Conservation (phyloP, 495 filamentous ascomycete species). For the Trichocladium antarcticum region DNA sequence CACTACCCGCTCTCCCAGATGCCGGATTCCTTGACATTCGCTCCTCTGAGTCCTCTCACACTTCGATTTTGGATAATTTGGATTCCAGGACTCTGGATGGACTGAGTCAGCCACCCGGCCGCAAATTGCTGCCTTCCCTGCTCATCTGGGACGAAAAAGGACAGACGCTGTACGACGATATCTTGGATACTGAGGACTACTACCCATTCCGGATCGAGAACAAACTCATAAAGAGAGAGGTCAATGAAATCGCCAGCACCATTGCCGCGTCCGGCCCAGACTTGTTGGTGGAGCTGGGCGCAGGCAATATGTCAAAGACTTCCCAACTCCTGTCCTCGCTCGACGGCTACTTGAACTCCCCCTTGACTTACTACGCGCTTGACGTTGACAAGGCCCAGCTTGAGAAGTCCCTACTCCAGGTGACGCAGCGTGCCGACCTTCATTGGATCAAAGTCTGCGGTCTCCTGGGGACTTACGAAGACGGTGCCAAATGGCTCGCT, state of each 20-base stretch:
- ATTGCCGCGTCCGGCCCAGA: conserved; percentile 5
- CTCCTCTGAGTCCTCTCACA: conserved; percentile 3
- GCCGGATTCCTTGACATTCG: conserved; percentile 10
- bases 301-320: conserved; percentile 11
- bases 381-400: conserved; percentile 11
- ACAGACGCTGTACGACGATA: conserved; percentile 10
- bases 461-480: conserved; percentile 11
- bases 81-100: conserved; percentile 4
- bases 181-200: conserved; percentile 2
- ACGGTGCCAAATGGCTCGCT: conserved; percentile 5
- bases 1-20: background rate
- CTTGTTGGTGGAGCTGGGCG: conserved; percentile 11
- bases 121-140: conserved; percentile 2
- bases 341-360: background rate
- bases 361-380: conserved; percentile 10
- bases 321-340: background rate
- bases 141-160: conserved; percentile 15
- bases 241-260: background rate
- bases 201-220: conserved; percentile 13
- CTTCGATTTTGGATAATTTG: conserved; percentile 4
- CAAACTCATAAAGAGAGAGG: background rate
- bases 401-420: background rate
- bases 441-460: conserved; percentile 1
- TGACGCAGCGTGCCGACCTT: background rate
- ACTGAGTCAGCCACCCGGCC: background rate